These are phyloP conservation scores for Metarhizium album DNA, from an alignment of 2,329 filamentous ascomycete genomes.

Conservation along the genomic window DNA sequence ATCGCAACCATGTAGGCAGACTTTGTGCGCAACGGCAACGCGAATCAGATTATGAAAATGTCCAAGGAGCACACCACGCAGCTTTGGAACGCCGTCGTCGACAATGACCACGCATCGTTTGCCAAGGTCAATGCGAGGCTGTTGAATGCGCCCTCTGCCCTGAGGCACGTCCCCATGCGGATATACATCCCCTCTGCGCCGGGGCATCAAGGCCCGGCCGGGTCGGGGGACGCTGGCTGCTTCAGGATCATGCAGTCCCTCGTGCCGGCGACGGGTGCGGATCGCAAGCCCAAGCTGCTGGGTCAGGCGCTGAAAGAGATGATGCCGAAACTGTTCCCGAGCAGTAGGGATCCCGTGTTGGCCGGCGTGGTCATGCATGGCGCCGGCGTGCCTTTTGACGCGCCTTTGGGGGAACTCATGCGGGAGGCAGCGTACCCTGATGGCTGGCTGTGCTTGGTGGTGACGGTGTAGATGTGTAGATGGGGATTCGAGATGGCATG, in stretches of 20 bases:
- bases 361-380: conserved; percentile 83
- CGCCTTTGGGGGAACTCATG: conserved; percentile 74
- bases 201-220: conserved; percentile 1
- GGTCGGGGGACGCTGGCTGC: conserved; percentile 30
- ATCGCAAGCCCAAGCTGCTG: conserved; percentile 40
- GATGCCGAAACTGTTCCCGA: conserved; percentile 77
- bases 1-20: conserved; percentile 47
- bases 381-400: conserved; percentile 66
- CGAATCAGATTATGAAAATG: conserved; percentile 81
- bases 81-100: conserved; percentile 70
- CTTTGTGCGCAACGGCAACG: conserved; percentile 77
- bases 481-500: neutral
- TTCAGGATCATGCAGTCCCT: conserved; percentile 70
- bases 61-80: conserved; percentile 74
- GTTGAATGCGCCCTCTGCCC: conserved; percentile 60
- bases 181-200: conserved; percentile 58
- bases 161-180: conserved; percentile 78
- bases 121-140: conserved; percentile 65
- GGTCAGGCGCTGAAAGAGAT: conserved; percentile 67
- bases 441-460: conserved; percentile 78
- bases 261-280: conserved; percentile 38
- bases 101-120: conserved; percentile 65
- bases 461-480: conserved; percentile 63
- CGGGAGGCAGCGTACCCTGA: conserved; percentile 78
- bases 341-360: conserved; percentile 70